A percentile compares a stretch with the other conserved stretches of the same genome.
These are phyloP conservation scores for Curvularia spicifera DNA, from an alignment of 2,329 filamentous ascomycete species.

Conservation along the genomic window DNA sequence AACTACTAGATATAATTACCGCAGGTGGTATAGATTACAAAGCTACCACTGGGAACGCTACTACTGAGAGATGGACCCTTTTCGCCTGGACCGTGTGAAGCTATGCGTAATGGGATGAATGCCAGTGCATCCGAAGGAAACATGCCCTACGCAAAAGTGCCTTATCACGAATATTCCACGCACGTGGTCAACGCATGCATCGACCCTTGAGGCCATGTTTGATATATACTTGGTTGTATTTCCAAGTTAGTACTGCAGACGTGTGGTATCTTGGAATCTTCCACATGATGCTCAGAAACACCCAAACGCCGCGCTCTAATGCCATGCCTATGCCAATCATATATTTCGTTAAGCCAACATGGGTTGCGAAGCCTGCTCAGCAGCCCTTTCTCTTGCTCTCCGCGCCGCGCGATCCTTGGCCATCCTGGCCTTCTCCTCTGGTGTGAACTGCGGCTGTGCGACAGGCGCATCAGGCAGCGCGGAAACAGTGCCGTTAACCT, in stretches of 20 bases:
- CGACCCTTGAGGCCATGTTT: constrained; percentile 1
- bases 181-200: constrained; percentile 29
- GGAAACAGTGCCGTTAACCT: constrained; percentile 55
- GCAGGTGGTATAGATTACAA: no score
- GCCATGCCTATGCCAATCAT: constrained; percentile 22
- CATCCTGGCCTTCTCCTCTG: constrained; percentile 37
- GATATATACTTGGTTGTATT: constrained; percentile 1
- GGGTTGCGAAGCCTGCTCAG: constrained; percentile 43
- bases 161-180: constrained; percentile 8
- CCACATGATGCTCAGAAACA: constrained; percentile 12
- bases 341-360: constrained; percentile 43
- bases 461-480: constrained; percentile 51
- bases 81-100: no score
- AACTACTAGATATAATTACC: no score
- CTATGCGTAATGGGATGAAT: neutral
- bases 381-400: constrained; percentile 42
- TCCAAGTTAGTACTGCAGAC: constrained; percentile 1
- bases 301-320: constrained; percentile 47
- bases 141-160: constrained; percentile 9
- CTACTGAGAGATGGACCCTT: no score
- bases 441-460: constrained; percentile 39
- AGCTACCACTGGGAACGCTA: no score
- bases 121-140: constrained; percentile 14
- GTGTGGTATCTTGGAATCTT: constrained; percentile 5
- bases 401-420: constrained; percentile 43